Conservation (phyloP, 176 grass and related monocot genomes). For the Zea mays region Zm-B73-REFERENCE-NAM-5.0 NC_050102.1:112725001-112725500, state of each 20-base stretch:
- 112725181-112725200: constrained; percentile 76
- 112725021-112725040: not conserved
- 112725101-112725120: constrained; percentile 77
- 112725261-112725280: constrained; percentile 12
- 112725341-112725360: constrained; percentile 5
- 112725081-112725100: constrained; percentile 86
- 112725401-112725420: not conserved
- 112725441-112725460: not conserved
- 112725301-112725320: not conserved
- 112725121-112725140: constrained; percentile 71
- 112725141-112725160: constrained; percentile 78
- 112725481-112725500: not conserved
- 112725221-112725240: constrained; percentile 93
- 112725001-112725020: constrained; percentile 37
- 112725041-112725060: constrained; percentile 50
- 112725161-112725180: constrained; percentile 96
- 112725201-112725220: constrained; percentile 68
- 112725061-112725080: constrained; percentile 56
- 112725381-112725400: not conserved
- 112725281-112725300: constrained; percentile 11
- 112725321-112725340: constrained; percentile 5
- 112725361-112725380: constrained; percentile 27
- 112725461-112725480: not conserved
- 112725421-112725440: not conserved
- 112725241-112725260: constrained; percentile 81